Evolutionary conservation across 2,329 filamentous ascomycete species (phyloP).

Genomic region (Ophiostoma sp.): DNA sequence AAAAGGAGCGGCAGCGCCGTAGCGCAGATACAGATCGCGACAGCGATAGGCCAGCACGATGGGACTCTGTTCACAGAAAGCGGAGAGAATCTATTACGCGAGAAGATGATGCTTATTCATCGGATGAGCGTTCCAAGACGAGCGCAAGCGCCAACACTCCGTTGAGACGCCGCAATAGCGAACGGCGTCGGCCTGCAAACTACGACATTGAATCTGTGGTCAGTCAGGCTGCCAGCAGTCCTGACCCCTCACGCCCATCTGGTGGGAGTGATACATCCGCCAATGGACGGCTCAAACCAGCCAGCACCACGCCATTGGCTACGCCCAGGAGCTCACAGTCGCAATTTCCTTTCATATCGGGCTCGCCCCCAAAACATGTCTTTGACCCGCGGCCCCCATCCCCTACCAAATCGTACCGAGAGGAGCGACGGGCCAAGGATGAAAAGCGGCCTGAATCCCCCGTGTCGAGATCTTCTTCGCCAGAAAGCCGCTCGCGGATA

Average conservation of each 20-base stretch:
- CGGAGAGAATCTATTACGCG: constrained; percentile 26
- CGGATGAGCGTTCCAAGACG: constrained; percentile 37
- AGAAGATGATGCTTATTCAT: constrained; percentile 37
- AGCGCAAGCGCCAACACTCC: constrained; percentile 21
- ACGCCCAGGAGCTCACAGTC: constrained; percentile 29
- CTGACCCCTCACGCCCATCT: constrained; percentile 22
- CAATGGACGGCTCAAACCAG: constrained; percentile 31
- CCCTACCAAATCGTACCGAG: not conserved
- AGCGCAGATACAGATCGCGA: constrained; percentile 6
- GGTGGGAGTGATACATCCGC: constrained; percentile 23
- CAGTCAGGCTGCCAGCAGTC: constrained; percentile 18
- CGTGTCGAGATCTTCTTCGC: constrained; percentile 32
- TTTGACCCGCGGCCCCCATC: constrained; percentile 16
- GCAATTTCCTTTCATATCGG: constrained; percentile 19
- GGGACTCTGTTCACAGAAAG: constrained; percentile 30
- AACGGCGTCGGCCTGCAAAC: constrained; percentile 35
- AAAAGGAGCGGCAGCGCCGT: constrained; percentile 13
- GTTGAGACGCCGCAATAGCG: constrained; percentile 29
- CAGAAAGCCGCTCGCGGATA: constrained; percentile 26
- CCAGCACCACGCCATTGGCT: constrained; percentile 35
- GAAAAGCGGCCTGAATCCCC: constrained; percentile 30
- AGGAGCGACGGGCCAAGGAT: constrained; percentile 25
- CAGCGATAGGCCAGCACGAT: constrained; percentile 28
- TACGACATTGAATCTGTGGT: constrained; percentile 33
- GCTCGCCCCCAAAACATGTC: constrained; percentile 9